phyloP scores from a whole-genome alignment of 352 stramenopile genomes.

The Phytophthora rubi region DNA sequence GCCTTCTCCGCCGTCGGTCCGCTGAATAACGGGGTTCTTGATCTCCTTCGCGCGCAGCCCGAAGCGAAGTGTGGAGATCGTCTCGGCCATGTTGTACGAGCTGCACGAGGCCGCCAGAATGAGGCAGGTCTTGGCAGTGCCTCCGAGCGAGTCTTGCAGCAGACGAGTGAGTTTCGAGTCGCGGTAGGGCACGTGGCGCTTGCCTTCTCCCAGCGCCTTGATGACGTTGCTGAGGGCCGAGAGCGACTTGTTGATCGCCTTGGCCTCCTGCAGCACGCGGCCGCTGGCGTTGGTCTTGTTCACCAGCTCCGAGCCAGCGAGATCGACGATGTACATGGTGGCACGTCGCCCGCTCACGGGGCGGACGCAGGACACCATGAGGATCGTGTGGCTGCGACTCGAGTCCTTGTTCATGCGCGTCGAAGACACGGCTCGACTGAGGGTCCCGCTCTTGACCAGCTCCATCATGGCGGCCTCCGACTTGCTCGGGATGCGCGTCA shows the following conservation, averaged over 20 bases:
- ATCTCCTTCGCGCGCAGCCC: constrained; percentile 81
- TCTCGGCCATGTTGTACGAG: constrained; percentile 83
- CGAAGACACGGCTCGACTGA: constrained; percentile 68
- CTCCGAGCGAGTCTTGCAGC: constrained; percentile 91
- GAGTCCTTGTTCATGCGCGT: constrained; percentile 94
- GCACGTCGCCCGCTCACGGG: constrained; percentile 48
- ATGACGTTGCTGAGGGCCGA: constrained; percentile 88
- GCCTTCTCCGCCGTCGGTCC: constrained; percentile 41
- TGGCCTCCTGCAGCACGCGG: constrained; percentile 83
- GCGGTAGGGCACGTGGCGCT: constrained; percentile 78
- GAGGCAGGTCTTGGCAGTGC: constrained; percentile 94
- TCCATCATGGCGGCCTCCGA: constrained; percentile 64
- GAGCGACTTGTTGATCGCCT: constrained; percentile 88
- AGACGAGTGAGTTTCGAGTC: constrained; percentile 89
- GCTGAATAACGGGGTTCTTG: constrained; percentile 71
- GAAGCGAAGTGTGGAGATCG: constrained; percentile 80
- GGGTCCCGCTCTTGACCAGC: constrained; percentile 61
- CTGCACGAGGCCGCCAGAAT: constrained; percentile 93
- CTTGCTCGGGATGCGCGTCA: constrained; percentile 52
- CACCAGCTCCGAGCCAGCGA: constrained; percentile 86
- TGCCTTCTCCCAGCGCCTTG: constrained; percentile 77
- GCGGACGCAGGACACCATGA: constrained; percentile 65
- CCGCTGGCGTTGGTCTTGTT: constrained; percentile 85
- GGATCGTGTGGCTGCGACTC: constrained; percentile 77
- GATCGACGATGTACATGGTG: constrained; percentile 86